Conservation (phyloP, 805 yeast genomes). For the Sugiyamaella valdiviana region DNA sequence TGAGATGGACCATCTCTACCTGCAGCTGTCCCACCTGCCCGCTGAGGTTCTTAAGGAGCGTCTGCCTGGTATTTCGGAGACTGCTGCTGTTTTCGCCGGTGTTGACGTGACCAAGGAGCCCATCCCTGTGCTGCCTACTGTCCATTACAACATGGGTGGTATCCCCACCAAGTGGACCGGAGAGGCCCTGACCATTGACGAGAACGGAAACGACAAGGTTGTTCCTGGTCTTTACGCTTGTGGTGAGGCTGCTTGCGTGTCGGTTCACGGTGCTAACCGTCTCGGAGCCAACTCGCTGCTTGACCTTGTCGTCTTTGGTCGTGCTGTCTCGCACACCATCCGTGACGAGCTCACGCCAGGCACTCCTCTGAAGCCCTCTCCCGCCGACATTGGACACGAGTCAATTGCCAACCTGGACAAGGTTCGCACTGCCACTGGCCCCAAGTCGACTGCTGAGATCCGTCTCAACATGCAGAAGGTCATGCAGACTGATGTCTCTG, state of each 20-base stretch:
- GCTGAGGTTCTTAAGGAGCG: conserved; percentile 88
- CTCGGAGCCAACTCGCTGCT: conserved; percentile 96
- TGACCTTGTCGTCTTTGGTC: conserved; percentile 95
- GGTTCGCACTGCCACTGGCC: conserved; percentile 79
- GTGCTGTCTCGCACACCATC: conserved; percentile 94
- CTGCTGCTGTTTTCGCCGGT: conserved; percentile 97
- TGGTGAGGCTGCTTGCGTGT: conserved; percentile 99
- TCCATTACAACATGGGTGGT: conserved; percentile 99
- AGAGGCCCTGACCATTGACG: conserved; percentile 81
- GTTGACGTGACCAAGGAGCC: conserved; percentile 99
- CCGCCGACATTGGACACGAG: conserved; percentile 83
- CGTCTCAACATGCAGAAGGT: conserved; percentile 90
- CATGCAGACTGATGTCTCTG: conserved; percentile 96
- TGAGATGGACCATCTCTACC: conserved; percentile 86
- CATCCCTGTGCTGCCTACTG: conserved; percentile 96
- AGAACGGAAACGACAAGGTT: conserved; percentile 78
- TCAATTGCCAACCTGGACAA: conserved; percentile 86
- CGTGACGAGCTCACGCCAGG: conserved; percentile 82
- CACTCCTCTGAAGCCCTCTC: conserved; percentile 71
- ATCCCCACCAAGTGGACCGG: conserved; percentile 97
- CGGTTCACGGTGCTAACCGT: conserved; percentile 99
- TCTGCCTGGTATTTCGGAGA: conserved; percentile 98
- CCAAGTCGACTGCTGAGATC: conserved; percentile 76
- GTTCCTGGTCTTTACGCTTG: conserved; percentile 94
- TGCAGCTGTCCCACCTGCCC: conserved; percentile 92